phyloP scores from a whole-genome alignment of 1,139 yeast genomes.

The Geotrichum candidum region DNA sequence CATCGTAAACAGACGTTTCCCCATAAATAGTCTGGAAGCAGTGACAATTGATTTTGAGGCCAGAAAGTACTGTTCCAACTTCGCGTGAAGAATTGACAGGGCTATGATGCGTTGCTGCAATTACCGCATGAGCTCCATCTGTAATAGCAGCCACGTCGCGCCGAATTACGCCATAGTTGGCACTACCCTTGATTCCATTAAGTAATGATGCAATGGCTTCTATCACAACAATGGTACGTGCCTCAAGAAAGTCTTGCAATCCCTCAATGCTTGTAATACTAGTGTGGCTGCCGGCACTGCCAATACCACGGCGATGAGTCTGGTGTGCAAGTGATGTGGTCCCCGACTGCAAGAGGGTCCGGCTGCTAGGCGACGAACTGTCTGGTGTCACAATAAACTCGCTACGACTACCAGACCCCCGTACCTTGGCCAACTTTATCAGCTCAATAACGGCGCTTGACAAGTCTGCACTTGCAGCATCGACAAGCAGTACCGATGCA shows the following conservation, averaged over 20 bases:
- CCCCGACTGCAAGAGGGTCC: not conserved
- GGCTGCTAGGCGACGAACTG: not conserved
- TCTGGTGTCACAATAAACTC: not conserved
- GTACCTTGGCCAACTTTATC: constrained; percentile 50
- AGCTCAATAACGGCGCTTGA: constrained; percentile 70
- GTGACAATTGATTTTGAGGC: constrained; percentile 75
- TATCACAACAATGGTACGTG: constrained; percentile 88
- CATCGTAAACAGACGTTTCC: constrained; percentile 23
- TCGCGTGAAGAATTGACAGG: constrained; percentile 39
- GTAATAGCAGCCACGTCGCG: constrained; percentile 69
- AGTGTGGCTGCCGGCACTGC: constrained; percentile 26
- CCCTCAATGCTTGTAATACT: constrained; percentile 55
- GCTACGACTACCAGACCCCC: constrained; percentile 12
- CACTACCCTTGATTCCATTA: constrained; percentile 43
- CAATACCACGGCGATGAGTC: not conserved
- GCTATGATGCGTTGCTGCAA: constrained; percentile 60
- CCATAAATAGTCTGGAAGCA: constrained; percentile 46
- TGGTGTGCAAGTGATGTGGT: not conserved
- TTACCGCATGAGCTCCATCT: constrained; percentile 75
- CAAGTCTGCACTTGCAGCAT: constrained; percentile 74
- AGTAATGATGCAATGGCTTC: constrained; percentile 80
- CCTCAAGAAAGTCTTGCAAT: constrained; percentile 78
- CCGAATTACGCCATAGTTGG: constrained; percentile 69
- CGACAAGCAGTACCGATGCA: constrained; percentile 66
- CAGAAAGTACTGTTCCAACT: constrained; percentile 83